Conservation (phyloP, 106 monocot species). For the Dioscorea dumetorum region DNA sequence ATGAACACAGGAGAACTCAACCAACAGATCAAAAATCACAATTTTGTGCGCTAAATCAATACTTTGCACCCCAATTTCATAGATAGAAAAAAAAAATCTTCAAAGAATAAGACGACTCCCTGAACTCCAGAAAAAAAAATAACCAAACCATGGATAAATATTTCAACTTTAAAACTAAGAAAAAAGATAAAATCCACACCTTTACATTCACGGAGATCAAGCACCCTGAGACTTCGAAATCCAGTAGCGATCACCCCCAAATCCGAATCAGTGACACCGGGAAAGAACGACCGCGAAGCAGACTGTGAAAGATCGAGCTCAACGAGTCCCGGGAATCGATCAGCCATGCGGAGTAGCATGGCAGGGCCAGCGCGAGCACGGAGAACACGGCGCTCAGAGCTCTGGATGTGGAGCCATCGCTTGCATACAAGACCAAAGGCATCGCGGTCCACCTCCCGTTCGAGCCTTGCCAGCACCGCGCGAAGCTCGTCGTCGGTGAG, state of each 20-base stretch:
- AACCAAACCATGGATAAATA: neutral
- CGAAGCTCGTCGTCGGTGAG: slow-evolving; percentile 82
- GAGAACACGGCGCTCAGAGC: slow-evolving; percentile 62
- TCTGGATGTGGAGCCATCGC: slow-evolving; percentile 87
- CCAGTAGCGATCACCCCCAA: slow-evolving; percentile 53
- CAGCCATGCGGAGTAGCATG: slow-evolving; percentile 71
- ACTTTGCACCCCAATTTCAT: neutral
- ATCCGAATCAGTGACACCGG: slow-evolving; percentile 82
- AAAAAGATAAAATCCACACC: slow-evolving; percentile 34
- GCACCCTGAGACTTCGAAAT: slow-evolving; percentile 33
- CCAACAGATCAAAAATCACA: neutral
- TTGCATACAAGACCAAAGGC: slow-evolving; percentile 79
- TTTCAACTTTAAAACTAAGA: neutral
- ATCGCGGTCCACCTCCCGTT: slow-evolving; percentile 50
- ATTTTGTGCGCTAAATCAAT: neutral
- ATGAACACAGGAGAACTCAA: neutral
- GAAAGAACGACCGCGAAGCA: slow-evolving; percentile 66
- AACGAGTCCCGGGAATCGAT: slow-evolving; percentile 55
- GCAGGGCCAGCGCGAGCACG: slow-evolving; percentile 62
- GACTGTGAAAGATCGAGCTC: slow-evolving; percentile 87
- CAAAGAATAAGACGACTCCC: neutral
- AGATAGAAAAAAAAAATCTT: neutral
- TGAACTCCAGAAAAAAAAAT: neutral
- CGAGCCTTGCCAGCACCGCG: slow-evolving; percentile 45
- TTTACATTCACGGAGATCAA: slow-evolving; percentile 76